These are phyloP conservation scores for Aspergillus ellipticus DNA, from an alignment of 495 filamentous ascomycete genomes.

Conservation along the genomic window DNA sequence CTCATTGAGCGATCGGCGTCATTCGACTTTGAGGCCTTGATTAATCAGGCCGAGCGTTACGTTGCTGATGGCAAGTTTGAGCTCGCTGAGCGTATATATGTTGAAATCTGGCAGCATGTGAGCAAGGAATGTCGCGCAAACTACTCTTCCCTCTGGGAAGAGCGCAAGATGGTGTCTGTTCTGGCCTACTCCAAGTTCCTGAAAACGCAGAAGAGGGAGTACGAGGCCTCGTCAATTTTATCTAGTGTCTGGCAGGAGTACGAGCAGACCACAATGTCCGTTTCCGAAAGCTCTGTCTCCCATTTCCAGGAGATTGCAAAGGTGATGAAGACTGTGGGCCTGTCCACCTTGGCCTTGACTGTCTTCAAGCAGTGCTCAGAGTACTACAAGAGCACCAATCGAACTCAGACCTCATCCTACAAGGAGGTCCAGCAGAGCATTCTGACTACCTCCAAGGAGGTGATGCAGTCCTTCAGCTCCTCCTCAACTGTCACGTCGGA, in stretches of 20 bases:
- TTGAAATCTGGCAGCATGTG: conserved; percentile 38
- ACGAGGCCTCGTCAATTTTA: conserved; percentile 34
- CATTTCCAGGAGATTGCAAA: conserved; percentile 34
- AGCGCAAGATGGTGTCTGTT: conserved; percentile 30
- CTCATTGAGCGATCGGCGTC: conserved; percentile 10
- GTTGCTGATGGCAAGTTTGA: conserved; percentile 20
- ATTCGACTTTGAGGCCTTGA: conserved; percentile 11
- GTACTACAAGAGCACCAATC: conserved; percentile 24
- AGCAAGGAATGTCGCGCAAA: conserved; percentile 28
- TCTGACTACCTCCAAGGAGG: conserved; percentile 22
- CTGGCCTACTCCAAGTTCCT: conserved; percentile 34
- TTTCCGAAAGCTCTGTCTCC: conserved; percentile 25
- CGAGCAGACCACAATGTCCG: conserved; percentile 21
- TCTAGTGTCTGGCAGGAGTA: conserved; percentile 39
- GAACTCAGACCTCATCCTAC: conserved; percentile 26
- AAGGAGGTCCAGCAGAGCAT: conserved; percentile 32
- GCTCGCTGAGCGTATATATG: conserved; percentile 32
- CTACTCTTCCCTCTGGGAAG: conserved; percentile 28
- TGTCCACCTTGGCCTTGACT: conserved; percentile 30
- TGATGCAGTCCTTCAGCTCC: conserved; percentile 24
- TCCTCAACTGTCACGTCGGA: conserved; percentile 28
- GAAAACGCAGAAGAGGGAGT: conserved; percentile 28
- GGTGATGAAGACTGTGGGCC: conserved; percentile 36
- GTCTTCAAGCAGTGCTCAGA: conserved; percentile 37
- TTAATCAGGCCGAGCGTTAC: conserved; percentile 21